These are phyloP conservation scores for Mycosarcoma maydis DNA, from an alignment of 1,284 basidiomycete genomes.

Conservation along the genomic window DNA sequence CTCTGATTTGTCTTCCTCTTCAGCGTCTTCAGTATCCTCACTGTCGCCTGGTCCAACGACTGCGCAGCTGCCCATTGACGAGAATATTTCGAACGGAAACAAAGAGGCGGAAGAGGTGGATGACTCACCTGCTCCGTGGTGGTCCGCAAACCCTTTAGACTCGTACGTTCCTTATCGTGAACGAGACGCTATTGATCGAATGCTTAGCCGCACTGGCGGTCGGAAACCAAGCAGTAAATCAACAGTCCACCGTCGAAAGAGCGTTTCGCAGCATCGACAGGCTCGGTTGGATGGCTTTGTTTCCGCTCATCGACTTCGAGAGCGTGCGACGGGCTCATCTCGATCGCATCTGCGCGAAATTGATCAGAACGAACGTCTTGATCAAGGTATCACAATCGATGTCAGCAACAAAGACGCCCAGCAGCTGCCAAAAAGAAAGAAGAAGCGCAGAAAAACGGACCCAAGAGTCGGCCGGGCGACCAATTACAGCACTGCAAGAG, in stretches of 20 bases:
- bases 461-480: constrained; percentile 26
- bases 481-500: neutral
- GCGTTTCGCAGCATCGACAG: constrained; percentile 9
- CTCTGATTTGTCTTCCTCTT: constrained; percentile 37
- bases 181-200: constrained; percentile 56
- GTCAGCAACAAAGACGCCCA: constrained; percentile 11
- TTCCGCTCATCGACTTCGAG: constrained; percentile 7
- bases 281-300: constrained; percentile 35
- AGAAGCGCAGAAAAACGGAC: constrained; percentile 33
- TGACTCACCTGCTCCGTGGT: constrained; percentile 28
- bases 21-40: constrained; percentile 18
- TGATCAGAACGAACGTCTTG: constrained; percentile 23
- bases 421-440: constrained; percentile 10
- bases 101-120: constrained; percentile 22
- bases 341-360: constrained; percentile 26
- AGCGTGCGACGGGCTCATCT: neutral
- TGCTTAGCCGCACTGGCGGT: constrained; percentile 51
- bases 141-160: constrained; percentile 27
- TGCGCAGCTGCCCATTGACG: neutral
- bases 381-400: neutral
- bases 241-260: neutral
- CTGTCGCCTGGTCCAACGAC: constrained; percentile 7
- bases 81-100: neutral
- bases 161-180: constrained; percentile 27
- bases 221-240: constrained; percentile 13